Evolutionary conservation across 2,329 filamentous ascomycete genomes (phyloP).

Genomic region (Aspergillus arachidicola): DNA sequence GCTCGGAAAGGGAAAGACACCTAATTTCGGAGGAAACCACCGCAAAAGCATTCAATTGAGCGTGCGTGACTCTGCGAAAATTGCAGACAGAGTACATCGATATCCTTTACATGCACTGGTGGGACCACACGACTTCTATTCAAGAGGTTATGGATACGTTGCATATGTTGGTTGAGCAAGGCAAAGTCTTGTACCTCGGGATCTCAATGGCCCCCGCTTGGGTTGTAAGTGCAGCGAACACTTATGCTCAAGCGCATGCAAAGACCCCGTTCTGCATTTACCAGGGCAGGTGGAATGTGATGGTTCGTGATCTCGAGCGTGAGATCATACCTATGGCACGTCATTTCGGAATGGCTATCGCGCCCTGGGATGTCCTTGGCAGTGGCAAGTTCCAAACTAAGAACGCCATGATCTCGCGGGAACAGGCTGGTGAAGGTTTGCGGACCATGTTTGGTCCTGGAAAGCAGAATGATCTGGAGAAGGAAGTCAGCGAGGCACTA

Average conservation of each 20-base stretch:
- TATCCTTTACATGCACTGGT: slow-evolving; percentile 59
- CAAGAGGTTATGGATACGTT: slow-evolving; percentile 42
- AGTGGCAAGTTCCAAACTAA: slow-evolving; percentile 54
- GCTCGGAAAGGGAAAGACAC: slow-evolving; percentile 41
- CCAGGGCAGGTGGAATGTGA: slow-evolving; percentile 44
- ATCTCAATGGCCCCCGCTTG: slow-evolving; percentile 46
- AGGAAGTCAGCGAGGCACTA: slow-evolving; percentile 45
- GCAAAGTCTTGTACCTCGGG: slow-evolving; percentile 47
- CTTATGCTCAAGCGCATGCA: slow-evolving; percentile 42
- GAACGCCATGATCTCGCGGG: slow-evolving; percentile 50
- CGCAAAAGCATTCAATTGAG: slow-evolving; percentile 42
- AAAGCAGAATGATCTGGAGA: slow-evolving; percentile 43
- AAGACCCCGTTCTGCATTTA: slow-evolving; percentile 45
- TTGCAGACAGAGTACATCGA: slow-evolving; percentile 58
- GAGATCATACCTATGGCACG: slow-evolving; percentile 46
- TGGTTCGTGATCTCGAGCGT: slow-evolving; percentile 43
- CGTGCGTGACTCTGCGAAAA: slow-evolving; percentile 50
- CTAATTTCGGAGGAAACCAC: slow-evolving; percentile 51
- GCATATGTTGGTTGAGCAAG: slow-evolving; percentile 41
- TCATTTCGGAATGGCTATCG: slow-evolving; percentile 50
- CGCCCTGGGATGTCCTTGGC: slow-evolving; percentile 63
- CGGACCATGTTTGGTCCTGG: slow-evolving; percentile 33
- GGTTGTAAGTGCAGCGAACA: slow-evolving; percentile 44
- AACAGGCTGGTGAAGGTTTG: slow-evolving; percentile 46
- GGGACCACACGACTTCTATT: slow-evolving; percentile 48